Base-by-base conservation (phyloP, 106 monocot species). In the Apostasia shenzhenica region DNA sequence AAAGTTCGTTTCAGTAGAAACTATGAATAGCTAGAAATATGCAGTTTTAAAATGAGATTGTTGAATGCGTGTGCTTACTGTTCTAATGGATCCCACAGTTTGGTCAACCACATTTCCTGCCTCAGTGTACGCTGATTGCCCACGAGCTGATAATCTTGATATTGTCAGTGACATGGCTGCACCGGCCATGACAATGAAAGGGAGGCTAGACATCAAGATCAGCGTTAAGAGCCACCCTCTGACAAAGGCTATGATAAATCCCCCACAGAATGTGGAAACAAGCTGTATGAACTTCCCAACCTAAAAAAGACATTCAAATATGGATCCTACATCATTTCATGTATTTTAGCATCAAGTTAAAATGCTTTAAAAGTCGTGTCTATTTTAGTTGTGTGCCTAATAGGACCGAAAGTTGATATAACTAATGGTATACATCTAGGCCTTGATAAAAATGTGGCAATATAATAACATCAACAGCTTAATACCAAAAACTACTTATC, bases 221-320 rank as follows among this genome's bases (percentile, higher is more conserved):
- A 93, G 86, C 3, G 93, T 43, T 14, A 93, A 80, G 55, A 82
- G 80, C 91, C 91, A 91, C 50, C 92, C 92, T 77, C 71, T 75
- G 42, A 70, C 37, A 61, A 89, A 81, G 55, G 92, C 79, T 46
- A 93, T 54, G 5, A 80, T 56, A 52, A 89, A 93, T 43, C 83
- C 88, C 2, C 88, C 89, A 41, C 86, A 37, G 61, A 93, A 93
- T 2, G 88, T 93, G 0, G 92, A 49, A 6, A 78, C 10, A 10
- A 89, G 78, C 57, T 93, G 92, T 47, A 93, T 72, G 63, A 79
- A 89, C 67, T 83, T 86, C 46, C 81, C 92, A 26, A 86, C 86
- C 92, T 84, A 73, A 39, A 67, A 2, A 61, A 40, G 14, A 50
- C 50, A 50, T 26, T 26, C 26, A 26, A 26, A 26, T 26, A 26